Evolutionary conservation across 2,329 filamentous ascomycete genomes (phyloP).

Genomic region (Atkinsonella hypoxylon): DNA sequence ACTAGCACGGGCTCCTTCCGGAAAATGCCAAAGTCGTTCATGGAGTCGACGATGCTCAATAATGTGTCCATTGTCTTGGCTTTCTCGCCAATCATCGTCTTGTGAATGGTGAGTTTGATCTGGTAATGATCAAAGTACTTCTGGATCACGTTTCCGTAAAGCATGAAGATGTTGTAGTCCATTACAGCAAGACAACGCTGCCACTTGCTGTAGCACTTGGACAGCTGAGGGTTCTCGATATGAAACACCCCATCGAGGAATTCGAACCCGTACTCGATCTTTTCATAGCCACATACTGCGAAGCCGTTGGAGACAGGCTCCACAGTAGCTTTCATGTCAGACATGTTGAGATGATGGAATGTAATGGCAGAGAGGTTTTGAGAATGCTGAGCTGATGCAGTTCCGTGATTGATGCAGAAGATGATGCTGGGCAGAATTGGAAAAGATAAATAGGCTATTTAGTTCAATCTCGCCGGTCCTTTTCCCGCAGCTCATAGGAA

Average conservation of each 20-base stretch:
- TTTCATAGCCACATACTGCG: conserved; percentile 62
- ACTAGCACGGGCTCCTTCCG: conserved; percentile 57
- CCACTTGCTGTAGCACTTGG: conserved; percentile 54
- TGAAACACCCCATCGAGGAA: conserved; percentile 61
- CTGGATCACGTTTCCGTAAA: conserved; percentile 56
- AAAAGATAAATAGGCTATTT: not conserved
- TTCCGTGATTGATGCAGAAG: not conserved
- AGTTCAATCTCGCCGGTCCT: not conserved
- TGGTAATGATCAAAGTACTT: conserved; percentile 54
- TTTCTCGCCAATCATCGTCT: conserved; percentile 65
- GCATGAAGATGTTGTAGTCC: conserved; percentile 57
- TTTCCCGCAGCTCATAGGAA: not conserved
- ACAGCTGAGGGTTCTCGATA: conserved; percentile 45
- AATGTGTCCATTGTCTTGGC: conserved; percentile 62
- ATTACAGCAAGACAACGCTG: conserved; percentile 55
- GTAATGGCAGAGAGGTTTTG: conserved; percentile 10
- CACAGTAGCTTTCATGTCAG: conserved; percentile 56
- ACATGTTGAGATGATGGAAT: conserved; percentile 34
- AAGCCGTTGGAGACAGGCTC: conserved; percentile 52
- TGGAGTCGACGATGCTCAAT: conserved; percentile 57
- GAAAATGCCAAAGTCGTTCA: conserved; percentile 61
- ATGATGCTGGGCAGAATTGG: not conserved
- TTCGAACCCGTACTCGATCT: conserved; percentile 64
- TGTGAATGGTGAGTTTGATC: conserved; percentile 52
- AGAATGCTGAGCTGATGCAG: not conserved